phyloP scores from a whole-genome alignment of 148 eudicot genomes.

The Heliosperma pusillum region DNA sequence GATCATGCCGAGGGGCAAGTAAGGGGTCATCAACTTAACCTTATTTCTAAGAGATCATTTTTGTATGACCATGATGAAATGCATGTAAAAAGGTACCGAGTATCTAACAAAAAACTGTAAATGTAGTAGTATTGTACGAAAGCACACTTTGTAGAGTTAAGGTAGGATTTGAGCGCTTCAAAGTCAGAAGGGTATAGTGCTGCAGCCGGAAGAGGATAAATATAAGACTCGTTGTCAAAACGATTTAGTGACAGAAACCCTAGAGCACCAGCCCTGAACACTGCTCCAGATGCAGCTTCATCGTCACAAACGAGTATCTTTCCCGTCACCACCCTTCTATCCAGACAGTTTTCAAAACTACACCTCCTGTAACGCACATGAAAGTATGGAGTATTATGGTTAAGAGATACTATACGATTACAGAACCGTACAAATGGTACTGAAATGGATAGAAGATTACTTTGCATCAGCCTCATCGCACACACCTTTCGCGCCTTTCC shows the following conservation, averaged over 20 bases:
- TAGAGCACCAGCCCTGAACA: slow-evolving; percentile 16
- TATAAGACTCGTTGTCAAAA: neutral
- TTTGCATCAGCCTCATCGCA: slow-evolving; percentile 10
- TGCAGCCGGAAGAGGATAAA: slow-evolving; percentile 25
- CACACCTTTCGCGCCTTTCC: neutral
- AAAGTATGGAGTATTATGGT: neutral
- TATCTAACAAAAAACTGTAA: no score
- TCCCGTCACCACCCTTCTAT: slow-evolving; percentile 25
- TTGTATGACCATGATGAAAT: no score
- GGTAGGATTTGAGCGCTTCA: slow-evolving; percentile 16
- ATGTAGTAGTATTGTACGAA: no score
- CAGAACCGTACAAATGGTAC: neutral
- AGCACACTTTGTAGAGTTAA: slow-evolving; percentile 29
- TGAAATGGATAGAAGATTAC: slow-evolving; percentile 9
- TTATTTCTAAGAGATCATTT: no score
- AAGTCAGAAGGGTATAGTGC: neutral
- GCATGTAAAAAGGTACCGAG: no score
- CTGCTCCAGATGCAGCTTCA: neutral
- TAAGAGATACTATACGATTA: neutral
- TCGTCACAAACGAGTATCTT: slow-evolving; percentile 32
- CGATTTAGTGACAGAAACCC: slow-evolving; percentile 1
- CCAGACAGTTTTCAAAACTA: neutral
- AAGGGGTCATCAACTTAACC: no score
- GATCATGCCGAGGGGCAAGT: no score
- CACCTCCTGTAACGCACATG: slow-evolving; percentile 12